Evolutionary conservation across 164 flowering plant species (phyloP).

Genomic region (Warburgia ugandensis): DNA sequence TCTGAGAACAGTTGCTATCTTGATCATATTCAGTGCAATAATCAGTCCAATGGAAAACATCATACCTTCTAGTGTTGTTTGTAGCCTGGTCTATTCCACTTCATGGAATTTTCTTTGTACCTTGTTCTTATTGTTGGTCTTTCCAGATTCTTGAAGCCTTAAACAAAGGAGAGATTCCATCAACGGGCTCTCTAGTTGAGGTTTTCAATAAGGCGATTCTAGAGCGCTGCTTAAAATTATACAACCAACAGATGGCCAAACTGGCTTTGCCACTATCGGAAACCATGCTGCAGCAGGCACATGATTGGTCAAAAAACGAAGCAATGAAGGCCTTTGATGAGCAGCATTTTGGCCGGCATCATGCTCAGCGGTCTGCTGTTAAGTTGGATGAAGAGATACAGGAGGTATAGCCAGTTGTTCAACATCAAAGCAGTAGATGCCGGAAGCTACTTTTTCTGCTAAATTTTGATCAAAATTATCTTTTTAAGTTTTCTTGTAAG

Average conservation of each 20-base stretch:
- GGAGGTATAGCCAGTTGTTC: conserved; percentile 34
- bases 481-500: no score
- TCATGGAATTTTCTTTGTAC: neutral
- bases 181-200: conserved; percentile 97
- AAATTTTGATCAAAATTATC: no score
- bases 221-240: conserved; percentile 81
- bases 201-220: conserved; percentile 89
- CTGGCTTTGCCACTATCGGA: conserved; percentile 59
- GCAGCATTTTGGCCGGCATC: conserved; percentile 93
- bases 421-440: neutral
- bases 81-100: no score
- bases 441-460: neutral
- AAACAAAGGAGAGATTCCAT: conserved; percentile 98
- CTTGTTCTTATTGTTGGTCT: neutral
- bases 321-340: conserved; percentile 67
- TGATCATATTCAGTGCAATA: no score
- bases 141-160: conserved; percentile 93
- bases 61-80: no score
- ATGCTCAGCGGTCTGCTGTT: conserved; percentile 69
- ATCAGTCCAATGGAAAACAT: no score
- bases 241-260: conserved; percentile 50
- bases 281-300: conserved; percentile 45
- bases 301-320: no score
- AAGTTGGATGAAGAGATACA: conserved; percentile 65
- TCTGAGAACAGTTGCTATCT: no score